Percentiles rank a stretch among this genome's conserved stretches.
Evolutionary conservation across 495 filamentous ascomycete genomes (phyloP).

Genomic region (Pyronema domesticum): DNA sequence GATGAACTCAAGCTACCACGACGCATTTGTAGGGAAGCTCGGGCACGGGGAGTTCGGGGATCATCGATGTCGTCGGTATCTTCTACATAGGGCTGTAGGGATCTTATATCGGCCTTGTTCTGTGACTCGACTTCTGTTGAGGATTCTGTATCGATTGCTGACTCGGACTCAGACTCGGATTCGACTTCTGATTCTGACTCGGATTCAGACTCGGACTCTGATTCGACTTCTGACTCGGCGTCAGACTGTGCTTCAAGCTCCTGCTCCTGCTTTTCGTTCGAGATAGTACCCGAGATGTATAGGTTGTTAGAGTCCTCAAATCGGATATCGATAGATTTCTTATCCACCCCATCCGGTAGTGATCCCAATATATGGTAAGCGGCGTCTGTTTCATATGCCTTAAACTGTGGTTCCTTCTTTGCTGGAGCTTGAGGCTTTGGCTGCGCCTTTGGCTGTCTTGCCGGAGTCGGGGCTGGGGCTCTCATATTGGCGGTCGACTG

Average conservation of each 20-base stretch:
- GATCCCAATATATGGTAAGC: conserved; percentile 74
- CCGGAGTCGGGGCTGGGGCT: too few relatives aligned
- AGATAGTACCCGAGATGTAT: conserved; percentile 21
- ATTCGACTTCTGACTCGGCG: too few relatives aligned
- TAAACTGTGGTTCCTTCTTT: conserved; percentile 44
- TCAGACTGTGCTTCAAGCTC: conserved; percentile 5
- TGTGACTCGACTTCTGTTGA: too few relatives aligned
- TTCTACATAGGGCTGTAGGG: conserved; percentile 26
- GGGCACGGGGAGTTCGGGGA: neutral
- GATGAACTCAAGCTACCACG: too few relatives aligned
- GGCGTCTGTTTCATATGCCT: conserved; percentile 51
- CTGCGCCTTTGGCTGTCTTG: too few relatives aligned
- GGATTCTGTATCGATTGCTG: too few relatives aligned
- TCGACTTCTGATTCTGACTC: too few relatives aligned
- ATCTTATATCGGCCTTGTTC: too few relatives aligned
- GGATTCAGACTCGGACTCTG: too few relatives aligned
- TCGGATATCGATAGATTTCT: conserved; percentile 62
- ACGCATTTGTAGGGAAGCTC: too few relatives aligned
- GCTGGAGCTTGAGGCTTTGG: too few relatives aligned
- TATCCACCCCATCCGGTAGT: conserved; percentile 51
- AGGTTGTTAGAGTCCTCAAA: conserved; percentile 44
- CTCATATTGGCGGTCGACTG: too few relatives aligned
- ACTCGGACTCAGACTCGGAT: neutral
- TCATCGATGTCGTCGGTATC: conserved; percentile 26
- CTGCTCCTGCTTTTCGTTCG: conserved; percentile 7